A percentile compares a stretch with the other conserved stretches of the same genome.
phyloP scores from a whole-genome alignment of 202 grass and related monocot genomes.

The Brachypodium distachyon region DNA sequence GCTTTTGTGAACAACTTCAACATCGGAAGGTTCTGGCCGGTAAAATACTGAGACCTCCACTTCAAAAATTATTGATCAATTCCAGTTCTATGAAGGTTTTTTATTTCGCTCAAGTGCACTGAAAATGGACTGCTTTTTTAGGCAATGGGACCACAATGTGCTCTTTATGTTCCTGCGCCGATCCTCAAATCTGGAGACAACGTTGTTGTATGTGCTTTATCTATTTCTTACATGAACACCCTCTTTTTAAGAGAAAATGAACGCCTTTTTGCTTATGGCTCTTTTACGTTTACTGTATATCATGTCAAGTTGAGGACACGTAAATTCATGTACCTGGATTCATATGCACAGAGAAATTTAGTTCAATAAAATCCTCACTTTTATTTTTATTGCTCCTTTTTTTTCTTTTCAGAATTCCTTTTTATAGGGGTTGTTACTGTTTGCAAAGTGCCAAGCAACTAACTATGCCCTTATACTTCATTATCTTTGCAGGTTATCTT shows the following conservation, averaged over 20 bases:
- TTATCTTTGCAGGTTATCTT: slow-evolving; percentile 63
- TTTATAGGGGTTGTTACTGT: not conserved
- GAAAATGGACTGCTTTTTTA: slow-evolving; percentile 28
- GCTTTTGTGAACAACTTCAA: slow-evolving; percentile 98
- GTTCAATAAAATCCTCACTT: not conserved
- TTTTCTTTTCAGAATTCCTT: not conserved
- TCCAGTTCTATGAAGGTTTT: not conserved
- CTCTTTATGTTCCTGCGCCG: slow-evolving; percentile 78
- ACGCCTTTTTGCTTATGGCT: not conserved
- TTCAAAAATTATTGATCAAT: not conserved
- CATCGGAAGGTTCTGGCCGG: slow-evolving; percentile 95
- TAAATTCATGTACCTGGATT: not conserved
- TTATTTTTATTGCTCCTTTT: too few species aligned
- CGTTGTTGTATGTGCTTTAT: slow-evolving; percentile 47
- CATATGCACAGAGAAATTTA: not conserved
- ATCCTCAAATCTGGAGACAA: slow-evolving; percentile 72
- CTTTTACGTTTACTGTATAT: not conserved
- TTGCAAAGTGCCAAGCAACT: not conserved
- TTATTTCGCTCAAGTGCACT: slow-evolving; percentile 13
- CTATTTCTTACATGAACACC: not conserved
- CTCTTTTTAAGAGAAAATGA: too few species aligned
- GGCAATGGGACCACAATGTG: slow-evolving; percentile 73
- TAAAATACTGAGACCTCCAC: slow-evolving; percentile 26
- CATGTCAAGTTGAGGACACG: not conserved
- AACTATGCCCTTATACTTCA: not conserved